A percentile compares a stretch with the other conserved stretches of the same genome.
Evolutionary conservation across 768 basidiomycete genomes (phyloP).

Genomic region (Pholiota microspora): DNA sequence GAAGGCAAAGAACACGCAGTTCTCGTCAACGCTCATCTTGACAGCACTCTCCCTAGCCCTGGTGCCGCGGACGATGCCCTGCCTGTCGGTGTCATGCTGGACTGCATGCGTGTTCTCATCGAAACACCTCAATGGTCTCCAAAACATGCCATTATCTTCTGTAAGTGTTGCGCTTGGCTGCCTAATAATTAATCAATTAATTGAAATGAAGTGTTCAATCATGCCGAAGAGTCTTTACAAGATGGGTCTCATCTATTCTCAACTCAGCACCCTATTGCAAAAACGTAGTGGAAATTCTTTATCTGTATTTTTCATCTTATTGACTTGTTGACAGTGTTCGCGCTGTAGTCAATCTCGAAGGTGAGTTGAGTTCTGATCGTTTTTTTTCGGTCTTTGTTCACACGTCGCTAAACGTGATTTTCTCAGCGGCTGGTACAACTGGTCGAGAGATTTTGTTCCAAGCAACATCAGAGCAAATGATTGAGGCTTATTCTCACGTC

Average conservation of each 20-base stretch:
- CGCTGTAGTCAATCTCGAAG: slow-evolving; percentile 89
- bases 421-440: slow-evolving; percentile 75
- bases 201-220: slow-evolving; percentile 74
- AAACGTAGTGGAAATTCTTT: slow-evolving; percentile 55
- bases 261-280: slow-evolving; percentile 77
- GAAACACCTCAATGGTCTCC: slow-evolving; percentile 69
- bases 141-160: slow-evolving; percentile 74
- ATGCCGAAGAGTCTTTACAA: slow-evolving; percentile 93
- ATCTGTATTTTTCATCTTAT: background rate
- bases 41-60: slow-evolving; percentile 86
- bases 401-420: too few species aligned
- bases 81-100: slow-evolving; percentile 89
- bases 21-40: slow-evolving; percentile 86
- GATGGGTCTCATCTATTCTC: slow-evolving; percentile 93
- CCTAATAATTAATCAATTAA: background rate
- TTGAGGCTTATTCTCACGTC: slow-evolving; percentile 82
- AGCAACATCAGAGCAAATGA: slow-evolving; percentile 94
- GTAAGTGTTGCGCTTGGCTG: slow-evolving; percentile 43
- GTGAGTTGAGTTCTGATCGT: slow-evolving; percentile 31
- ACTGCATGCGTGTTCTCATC: slow-evolving; percentile 77
- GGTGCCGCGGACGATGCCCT: slow-evolving; percentile 89
- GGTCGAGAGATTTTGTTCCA: slow-evolving; percentile 94
- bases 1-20: slow-evolving; percentile 78
- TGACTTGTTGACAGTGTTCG: slow-evolving; percentile 51
- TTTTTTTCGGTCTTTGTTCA: too few species aligned